These are phyloP conservation scores for Saksenaea oblongispora DNA, from an alignment of 371 early-diverging fungal species.

Conservation along the genomic window DNA sequence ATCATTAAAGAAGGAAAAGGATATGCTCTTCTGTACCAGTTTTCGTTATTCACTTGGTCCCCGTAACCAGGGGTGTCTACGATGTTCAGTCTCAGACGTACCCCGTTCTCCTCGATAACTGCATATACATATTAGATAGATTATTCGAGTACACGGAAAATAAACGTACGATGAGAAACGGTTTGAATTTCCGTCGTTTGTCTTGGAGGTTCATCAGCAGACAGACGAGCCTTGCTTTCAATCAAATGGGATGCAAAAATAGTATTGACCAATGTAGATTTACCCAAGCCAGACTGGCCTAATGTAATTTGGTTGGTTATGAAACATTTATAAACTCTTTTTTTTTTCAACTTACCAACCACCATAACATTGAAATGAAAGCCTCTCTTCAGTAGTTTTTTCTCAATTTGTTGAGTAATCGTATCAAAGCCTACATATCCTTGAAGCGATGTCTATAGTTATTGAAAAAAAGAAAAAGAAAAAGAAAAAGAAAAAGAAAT, in stretches of 20 bases:
- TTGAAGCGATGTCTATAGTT: conserved; percentile 54
- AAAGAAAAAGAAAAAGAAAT: not conserved
- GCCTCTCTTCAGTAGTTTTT: conserved; percentile 90
- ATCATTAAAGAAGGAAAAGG: not conserved
- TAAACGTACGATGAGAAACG: conserved; percentile 70
- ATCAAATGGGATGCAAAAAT: conserved; percentile 85
- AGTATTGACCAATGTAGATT: conserved; percentile 98
- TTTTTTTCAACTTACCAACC: conserved; percentile 62
- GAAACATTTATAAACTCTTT: not conserved
- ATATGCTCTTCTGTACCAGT: conserved; percentile 57
- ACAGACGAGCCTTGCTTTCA: conserved; percentile 80
- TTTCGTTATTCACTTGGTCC: conserved; percentile 88
- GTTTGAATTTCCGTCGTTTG: conserved; percentile 87
- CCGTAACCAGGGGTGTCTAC: conserved; percentile 84
- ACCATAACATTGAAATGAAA: conserved; percentile 95
- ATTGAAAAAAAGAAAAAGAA: conserved; percentile 3
- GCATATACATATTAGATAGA: conserved; percentile 8
- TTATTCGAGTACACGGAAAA: too few species aligned
- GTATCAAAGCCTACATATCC: conserved; percentile 96
- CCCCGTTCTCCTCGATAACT: conserved; percentile 86
- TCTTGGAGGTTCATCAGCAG: conserved; percentile 73
- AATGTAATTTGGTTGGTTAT: conserved; percentile 1
- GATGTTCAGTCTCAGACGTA: conserved; percentile 82
- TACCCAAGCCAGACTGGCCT: conserved; percentile 98
- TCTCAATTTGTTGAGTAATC: conserved; percentile 91